These are phyloP conservation scores for Onygena corvina DNA, from an alignment of 2,329 filamentous ascomycete genomes.

Conservation along the genomic window DNA sequence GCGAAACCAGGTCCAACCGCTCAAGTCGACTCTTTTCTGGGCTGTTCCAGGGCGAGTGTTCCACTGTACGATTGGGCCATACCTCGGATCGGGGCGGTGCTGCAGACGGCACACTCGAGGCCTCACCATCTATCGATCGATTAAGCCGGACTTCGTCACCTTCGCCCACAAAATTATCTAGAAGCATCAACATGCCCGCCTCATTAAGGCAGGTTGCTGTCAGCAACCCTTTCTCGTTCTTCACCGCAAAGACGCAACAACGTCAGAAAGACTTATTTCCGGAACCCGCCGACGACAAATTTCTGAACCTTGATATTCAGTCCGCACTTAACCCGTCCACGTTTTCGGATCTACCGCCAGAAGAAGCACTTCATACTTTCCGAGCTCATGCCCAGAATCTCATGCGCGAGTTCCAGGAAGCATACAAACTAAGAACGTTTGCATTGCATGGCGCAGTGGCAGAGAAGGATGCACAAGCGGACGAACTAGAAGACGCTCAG, in stretches of 20 bases:
- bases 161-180: slow-evolving; percentile 18
- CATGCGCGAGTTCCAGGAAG: slow-evolving; percentile 43
- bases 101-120: neutral
- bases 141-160: slow-evolving; percentile 12
- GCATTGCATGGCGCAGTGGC: slow-evolving; percentile 41
- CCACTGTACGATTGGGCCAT: slow-evolving; percentile 10
- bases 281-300: slow-evolving; percentile 39
- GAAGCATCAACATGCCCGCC: slow-evolving; percentile 23
- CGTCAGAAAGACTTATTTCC: slow-evolving; percentile 21
- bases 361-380: slow-evolving; percentile 46
- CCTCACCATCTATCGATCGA: slow-evolving; percentile 6
- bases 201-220: slow-evolving; percentile 26
- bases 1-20: slow-evolving; percentile 8
- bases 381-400: slow-evolving; percentile 45
- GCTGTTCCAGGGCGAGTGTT: slow-evolving; percentile 15
- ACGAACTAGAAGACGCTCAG: slow-evolving; percentile 50
- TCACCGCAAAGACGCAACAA: slow-evolving; percentile 26
- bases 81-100: neutral
- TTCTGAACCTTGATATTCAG: slow-evolving; percentile 44
- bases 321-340: slow-evolving; percentile 44
- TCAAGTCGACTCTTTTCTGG: slow-evolving; percentile 11
- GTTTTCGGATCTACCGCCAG: slow-evolving; percentile 37
- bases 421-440: slow-evolving; percentile 43
- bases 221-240: slow-evolving; percentile 34
- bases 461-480: slow-evolving; percentile 46